These are phyloP conservation scores for Trichoderma simmonsii DNA, from an alignment of 2,329 filamentous ascomycete species.

Conservation along the genomic window DNA sequence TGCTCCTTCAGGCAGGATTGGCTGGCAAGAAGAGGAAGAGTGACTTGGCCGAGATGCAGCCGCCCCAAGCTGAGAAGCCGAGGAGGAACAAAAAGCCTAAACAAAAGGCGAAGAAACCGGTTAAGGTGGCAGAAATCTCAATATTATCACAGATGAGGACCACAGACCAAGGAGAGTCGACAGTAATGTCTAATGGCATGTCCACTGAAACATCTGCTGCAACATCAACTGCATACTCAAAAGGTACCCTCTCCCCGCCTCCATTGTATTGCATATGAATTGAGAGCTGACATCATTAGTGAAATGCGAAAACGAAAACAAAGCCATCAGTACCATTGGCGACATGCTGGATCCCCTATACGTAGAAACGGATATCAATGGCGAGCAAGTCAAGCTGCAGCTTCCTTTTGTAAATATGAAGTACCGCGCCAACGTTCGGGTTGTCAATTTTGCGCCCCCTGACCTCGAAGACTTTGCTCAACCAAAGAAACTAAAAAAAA, in stretches of 20 bases:
- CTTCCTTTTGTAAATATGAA: slow-evolving; percentile 73
- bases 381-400: slow-evolving; percentile 33
- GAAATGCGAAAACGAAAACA: slow-evolving; percentile 44
- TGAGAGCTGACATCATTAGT: slow-evolving; percentile 31
- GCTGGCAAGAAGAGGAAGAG: slow-evolving; percentile 40
- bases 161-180: not conserved
- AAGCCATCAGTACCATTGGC: slow-evolving; percentile 35
- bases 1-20: slow-evolving; percentile 36
- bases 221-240: slow-evolving; percentile 30
- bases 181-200: not conserved
- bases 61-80: slow-evolving; percentile 27
- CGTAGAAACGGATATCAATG: slow-evolving; percentile 44
- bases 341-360: slow-evolving; percentile 39
- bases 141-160: not conserved
- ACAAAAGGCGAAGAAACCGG: slow-evolving; percentile 12
- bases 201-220: not conserved
- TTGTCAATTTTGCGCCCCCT: slow-evolving; percentile 75
- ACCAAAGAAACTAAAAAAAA: slow-evolving; percentile 37
- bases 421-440: slow-evolving; percentile 68
- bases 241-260: slow-evolving; percentile 10
- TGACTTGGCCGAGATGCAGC: slow-evolving; percentile 25
- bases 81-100: slow-evolving; percentile 24
- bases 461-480: slow-evolving; percentile 68
- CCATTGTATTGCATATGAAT: not conserved
- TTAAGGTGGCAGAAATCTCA: not conserved